Base-by-base conservation (phyloP, 371 early-diverging fungal species). In the Actinomucor elegans region DNA sequence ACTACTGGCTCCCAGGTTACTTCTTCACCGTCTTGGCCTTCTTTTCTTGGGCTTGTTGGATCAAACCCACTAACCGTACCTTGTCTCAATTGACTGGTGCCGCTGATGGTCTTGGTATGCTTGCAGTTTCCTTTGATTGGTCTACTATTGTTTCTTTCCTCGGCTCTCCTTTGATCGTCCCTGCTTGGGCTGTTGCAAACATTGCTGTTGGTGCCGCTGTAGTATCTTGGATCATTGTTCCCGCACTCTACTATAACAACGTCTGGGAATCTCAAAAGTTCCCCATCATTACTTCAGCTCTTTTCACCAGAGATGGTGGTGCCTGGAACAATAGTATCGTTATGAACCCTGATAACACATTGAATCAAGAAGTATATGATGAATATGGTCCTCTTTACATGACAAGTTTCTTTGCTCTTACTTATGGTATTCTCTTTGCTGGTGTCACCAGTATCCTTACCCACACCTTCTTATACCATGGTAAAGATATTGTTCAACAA, bases 1-100 rank as follows among this genome's bases (percentile, higher is more conserved):
- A 87, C 71, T 85, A 88, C 46, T 89, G 85, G 79, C 61, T 94
- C 15, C 96, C 96, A 3, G 85, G 85, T 5, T 89, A 84, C 56
- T 72, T 93, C 48, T 82, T 89, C 67, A 80, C 84, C 7, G 57
- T 85, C 17, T 63, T 95, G 31, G 77, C 87, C 4, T 77, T 83
- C 21, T 75, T 95, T 50, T 86, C 92, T 29, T 46, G 91, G 64
- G 69, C 87, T 15, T 94, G 94, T 66, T 83, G 87, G 67, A 70
- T 90, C 63, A 76, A 77, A 15, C 81, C 79, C 1, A 77, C 81
- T 50, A 86, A 76, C 52, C 63, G 68, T 9, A 38, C 79, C 15
- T 63, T 82, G 29, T 69, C 78, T 57, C 85, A 87, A 57, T 56
- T 88, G 0, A 81, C 89, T 18, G 80, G 84, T 15, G 82, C 84